A percentile compares a stretch with the other conserved stretches of the same genome.
phyloP scores from a whole-genome alignment of 768 basidiomycete genomes.

The Tricholoma saponaceum region DNA sequence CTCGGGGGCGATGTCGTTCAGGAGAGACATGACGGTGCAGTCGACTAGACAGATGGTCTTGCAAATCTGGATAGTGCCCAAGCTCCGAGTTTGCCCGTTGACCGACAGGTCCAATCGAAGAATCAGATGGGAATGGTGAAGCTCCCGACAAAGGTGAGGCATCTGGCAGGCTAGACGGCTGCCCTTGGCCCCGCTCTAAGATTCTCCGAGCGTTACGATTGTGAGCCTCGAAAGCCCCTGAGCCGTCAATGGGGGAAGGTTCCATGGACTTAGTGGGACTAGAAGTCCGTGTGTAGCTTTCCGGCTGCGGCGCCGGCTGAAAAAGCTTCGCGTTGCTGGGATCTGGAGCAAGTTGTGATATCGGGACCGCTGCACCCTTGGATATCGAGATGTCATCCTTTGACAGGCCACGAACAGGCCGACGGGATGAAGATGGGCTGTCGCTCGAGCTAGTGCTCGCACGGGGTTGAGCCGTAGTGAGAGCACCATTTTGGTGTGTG shows the following conservation, averaged over 20 bases:
- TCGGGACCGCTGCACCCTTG: constrained; percentile 49
- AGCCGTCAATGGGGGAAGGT: constrained; percentile 42
- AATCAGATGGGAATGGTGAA: constrained; percentile 36
- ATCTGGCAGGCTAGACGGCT: constrained; percentile 48
- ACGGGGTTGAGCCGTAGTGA: constrained; percentile 41
- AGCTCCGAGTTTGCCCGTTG: constrained; percentile 77
- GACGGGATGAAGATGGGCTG: constrained; percentile 23
- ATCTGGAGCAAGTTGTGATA: constrained; percentile 55
- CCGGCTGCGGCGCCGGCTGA: constrained; percentile 33
- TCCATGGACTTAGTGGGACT: constrained; percentile 57
- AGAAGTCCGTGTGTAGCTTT: constrained; percentile 36
- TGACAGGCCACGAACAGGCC: constrained; percentile 41
- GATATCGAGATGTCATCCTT: constrained; percentile 56
- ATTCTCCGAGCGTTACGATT: constrained; percentile 33
- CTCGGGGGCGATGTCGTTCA: constrained; percentile 50
- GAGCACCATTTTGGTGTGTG: constrained; percentile 16
- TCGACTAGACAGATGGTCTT: constrained; percentile 28
- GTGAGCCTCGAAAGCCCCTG: constrained; percentile 33
- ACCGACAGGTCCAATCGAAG: constrained; percentile 21
- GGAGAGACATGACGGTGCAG: constrained; percentile 44
- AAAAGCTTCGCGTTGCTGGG: constrained; percentile 56
- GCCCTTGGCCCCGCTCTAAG: constrained; percentile 39
- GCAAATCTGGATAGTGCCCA: constrained; percentile 73
- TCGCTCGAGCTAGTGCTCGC: constrained; percentile 51
- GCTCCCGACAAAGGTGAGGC: constrained; percentile 61